A percentile compares a stretch with the other conserved stretches of the same genome.
Conservation (phyloP, 129 eudicot genomes). For the Lactuca sativa region DNA sequence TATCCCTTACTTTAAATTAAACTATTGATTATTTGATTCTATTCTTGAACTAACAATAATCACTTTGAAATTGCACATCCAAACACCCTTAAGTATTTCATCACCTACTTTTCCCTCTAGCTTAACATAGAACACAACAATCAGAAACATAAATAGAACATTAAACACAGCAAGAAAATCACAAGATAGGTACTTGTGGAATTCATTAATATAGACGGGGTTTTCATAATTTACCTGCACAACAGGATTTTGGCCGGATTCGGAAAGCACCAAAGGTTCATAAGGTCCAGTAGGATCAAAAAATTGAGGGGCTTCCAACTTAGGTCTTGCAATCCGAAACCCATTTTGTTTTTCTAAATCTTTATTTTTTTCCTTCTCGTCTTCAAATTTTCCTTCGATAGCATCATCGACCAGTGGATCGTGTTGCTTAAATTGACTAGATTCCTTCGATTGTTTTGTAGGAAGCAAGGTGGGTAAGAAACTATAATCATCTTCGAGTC, state of each 20-base stretch:
- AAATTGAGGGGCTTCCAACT: conserved; percentile 38
- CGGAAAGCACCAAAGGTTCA: conserved; percentile 66
- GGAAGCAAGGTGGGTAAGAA: conserved; percentile 24
- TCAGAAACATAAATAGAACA: neutral
- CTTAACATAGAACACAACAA: neutral
- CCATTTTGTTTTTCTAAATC: conserved; percentile 29
- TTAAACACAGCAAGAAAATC: neutral
- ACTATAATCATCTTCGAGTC: conserved; percentile 40
- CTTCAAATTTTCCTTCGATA: conserved; percentile 16
- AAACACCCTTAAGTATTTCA: neutral
- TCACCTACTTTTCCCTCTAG: neutral
- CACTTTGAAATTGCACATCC: neutral
- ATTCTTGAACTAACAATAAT: too few relatives aligned
- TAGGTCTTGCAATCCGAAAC: conserved; percentile 30
- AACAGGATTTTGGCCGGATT: conserved; percentile 42
- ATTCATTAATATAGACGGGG: neutral
- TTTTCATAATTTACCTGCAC: conserved; percentile 54
- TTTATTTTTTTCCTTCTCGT: conserved; percentile 17
- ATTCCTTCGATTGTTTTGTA: conserved; percentile 22
- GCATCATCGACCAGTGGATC: conserved; percentile 3
- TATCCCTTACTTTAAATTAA: too few relatives aligned
- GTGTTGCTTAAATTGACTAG: conserved; percentile 7
- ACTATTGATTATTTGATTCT: too few relatives aligned
- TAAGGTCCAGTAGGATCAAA: conserved; percentile 68
- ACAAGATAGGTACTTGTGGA: neutral